Evolutionary conservation across 345 rosid species (phyloP).

Genomic region (Melaleuca quinquenervia): DNA sequence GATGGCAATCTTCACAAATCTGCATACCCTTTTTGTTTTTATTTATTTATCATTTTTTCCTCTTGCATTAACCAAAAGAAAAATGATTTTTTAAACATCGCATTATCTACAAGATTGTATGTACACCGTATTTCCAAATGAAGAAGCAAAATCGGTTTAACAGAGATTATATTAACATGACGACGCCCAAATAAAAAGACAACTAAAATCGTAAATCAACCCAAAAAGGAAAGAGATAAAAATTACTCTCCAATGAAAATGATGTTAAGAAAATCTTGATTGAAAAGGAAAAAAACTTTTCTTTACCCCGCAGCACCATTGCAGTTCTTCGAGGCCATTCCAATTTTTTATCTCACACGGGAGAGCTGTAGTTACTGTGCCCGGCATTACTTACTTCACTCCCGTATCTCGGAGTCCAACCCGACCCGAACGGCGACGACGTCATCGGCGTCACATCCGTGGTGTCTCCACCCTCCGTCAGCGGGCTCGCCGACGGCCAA

Average conservation of each 20-base stretch:
- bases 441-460: conserved; percentile 15
- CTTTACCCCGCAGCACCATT: neutral
- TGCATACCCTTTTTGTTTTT: no score
- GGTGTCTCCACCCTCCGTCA: neutral
- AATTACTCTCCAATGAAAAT: neutral
- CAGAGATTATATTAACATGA: neutral
- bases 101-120: neutral
- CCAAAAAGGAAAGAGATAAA: neutral
- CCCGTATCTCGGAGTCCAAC: conserved; percentile 20
- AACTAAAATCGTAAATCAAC: neutral
- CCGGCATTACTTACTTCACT: conserved; percentile 3
- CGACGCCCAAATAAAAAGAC: neutral
- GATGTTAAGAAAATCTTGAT: neutral
- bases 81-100: neutral
- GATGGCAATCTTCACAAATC: neutral
- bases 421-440: conserved; percentile 11
- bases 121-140: neutral
- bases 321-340: neutral
- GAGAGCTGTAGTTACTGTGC: conserved; percentile 10
- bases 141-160: neutral
- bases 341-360: neutral
- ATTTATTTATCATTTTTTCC: no score
- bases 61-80: neutral
- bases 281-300: neutral
- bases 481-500: conserved; percentile 16